Conservation (phyloP, 106 monocot species). For the Dioscorea dumetorum region DNA sequence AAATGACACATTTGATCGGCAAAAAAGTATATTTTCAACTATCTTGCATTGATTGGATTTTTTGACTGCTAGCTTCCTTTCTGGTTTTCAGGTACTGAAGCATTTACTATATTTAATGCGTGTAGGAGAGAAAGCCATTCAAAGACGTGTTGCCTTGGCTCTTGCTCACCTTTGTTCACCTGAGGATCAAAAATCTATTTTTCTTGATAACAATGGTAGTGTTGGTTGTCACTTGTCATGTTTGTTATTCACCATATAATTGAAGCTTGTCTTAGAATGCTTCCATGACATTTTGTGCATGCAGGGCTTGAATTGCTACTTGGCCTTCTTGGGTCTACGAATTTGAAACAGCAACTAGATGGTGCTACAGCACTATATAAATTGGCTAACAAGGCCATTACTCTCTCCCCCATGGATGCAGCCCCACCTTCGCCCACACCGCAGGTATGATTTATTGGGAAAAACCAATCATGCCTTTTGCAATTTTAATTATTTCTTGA, state of each 20-base stretch:
- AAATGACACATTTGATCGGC: neutral
- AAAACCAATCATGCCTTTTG: neutral
- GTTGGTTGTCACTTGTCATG: neutral
- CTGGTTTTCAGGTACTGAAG: slow-evolving; percentile 57
- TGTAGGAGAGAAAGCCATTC: slow-evolving; percentile 70
- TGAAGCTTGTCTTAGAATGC: neutral
- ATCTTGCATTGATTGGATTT: neutral
- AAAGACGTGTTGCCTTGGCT: slow-evolving; percentile 78
- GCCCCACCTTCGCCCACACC: slow-evolving; percentile 96
- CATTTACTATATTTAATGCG: slow-evolving; percentile 92
- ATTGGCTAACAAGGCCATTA: slow-evolving; percentile 79
- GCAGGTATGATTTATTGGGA: slow-evolving; percentile 38
- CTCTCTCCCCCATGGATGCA: slow-evolving; percentile 85
- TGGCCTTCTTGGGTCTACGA: slow-evolving; percentile 67
- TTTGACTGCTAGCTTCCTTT: slow-evolving; percentile 3
- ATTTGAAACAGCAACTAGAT: slow-evolving; percentile 81
- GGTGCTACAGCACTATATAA: slow-evolving; percentile 73
- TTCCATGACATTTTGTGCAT: slow-evolving; percentile 11
- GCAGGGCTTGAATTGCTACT: slow-evolving; percentile 89
- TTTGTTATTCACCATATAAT: neutral
- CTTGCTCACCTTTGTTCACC: slow-evolving; percentile 90
- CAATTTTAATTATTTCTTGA: neutral
- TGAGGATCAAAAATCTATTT: slow-evolving; percentile 82
- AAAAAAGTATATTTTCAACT: neutral
- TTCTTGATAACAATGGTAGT: slow-evolving; percentile 89